Percentiles rank a stretch among this genome's conserved stretches.
Conservation (phyloP, 768 basidiomycete species). For the Termitomyces sp. region DNA sequence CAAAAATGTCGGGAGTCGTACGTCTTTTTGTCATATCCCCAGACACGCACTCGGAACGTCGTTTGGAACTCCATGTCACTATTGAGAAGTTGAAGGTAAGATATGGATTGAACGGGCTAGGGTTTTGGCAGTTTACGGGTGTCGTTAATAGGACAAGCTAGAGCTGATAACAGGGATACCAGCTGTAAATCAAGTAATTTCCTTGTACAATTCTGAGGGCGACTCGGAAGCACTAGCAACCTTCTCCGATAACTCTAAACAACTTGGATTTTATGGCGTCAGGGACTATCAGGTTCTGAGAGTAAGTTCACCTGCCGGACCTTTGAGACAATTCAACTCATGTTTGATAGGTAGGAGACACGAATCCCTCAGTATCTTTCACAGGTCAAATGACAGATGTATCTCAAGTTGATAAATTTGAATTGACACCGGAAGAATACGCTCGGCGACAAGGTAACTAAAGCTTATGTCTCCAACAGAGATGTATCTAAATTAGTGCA, state of each 20-base stretch:
- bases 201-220: constrained; percentile 56
- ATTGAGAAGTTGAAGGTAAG: constrained; percentile 80
- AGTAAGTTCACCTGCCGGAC: constrained; percentile 37
- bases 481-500: not conserved
- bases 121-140: not conserved
- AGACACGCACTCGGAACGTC: constrained; percentile 88
- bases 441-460: constrained; percentile 69
- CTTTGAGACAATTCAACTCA: not conserved
- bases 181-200: constrained; percentile 63
- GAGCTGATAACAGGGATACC: constrained; percentile 92
- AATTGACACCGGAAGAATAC: constrained; percentile 80
- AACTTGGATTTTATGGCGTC: constrained; percentile 72
- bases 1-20: constrained; percentile 18
- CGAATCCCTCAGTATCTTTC: constrained; percentile 69
- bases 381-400: constrained; percentile 86
- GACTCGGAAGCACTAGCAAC: constrained; percentile 46
- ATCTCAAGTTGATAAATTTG: constrained; percentile 89
- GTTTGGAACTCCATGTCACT: constrained; percentile 72
- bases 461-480: not conserved
- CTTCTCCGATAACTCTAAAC: constrained; percentile 64
- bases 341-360: constrained; percentile 59
- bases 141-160: constrained; percentile 58
- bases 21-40: constrained; percentile 75
- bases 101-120: not conserved
- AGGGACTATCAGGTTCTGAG: constrained; percentile 78